These are phyloP conservation scores for Aspergillus bridgeri DNA, from an alignment of 495 filamentous ascomycete species.

Conservation along the genomic window DNA sequence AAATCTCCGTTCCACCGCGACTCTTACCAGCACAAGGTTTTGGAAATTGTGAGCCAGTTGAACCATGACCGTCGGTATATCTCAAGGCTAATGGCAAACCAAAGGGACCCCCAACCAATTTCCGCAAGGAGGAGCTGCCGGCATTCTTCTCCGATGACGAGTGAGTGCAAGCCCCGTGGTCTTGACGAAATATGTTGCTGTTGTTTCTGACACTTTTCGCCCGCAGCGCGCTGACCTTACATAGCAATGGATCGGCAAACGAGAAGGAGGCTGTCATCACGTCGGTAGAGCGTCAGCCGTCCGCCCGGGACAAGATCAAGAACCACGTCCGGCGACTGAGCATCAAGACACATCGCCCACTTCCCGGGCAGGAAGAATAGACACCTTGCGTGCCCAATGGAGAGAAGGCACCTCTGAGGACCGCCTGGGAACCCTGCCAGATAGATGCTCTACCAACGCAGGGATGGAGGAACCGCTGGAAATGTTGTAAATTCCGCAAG, in stretches of 20 bases:
- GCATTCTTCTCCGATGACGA: conserved; percentile 43
- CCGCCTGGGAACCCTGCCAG: not conserved
- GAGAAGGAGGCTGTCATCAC: conserved; percentile 33
- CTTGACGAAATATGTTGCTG: conserved; percentile 9
- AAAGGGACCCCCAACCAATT: conserved; percentile 44
- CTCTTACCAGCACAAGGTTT: conserved; percentile 22
- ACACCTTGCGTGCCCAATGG: not conserved
- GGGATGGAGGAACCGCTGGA: not conserved
- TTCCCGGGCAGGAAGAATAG: conserved; percentile 22
- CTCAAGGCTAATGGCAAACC: not conserved
- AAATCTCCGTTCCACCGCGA: conserved; percentile 35
- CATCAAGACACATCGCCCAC: conserved; percentile 22
- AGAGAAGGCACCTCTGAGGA: not conserved
- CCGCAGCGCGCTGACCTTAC: conserved; percentile 39
- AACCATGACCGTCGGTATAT: not conserved
- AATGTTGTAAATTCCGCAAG: not conserved
- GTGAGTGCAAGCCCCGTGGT: conserved; percentile 31
- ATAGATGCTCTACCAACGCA: not conserved
- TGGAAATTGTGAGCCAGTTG: conserved; percentile 40
- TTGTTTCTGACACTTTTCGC: conserved; percentile 28
- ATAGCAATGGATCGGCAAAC: conserved; percentile 29
- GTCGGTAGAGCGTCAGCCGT: conserved; percentile 25
- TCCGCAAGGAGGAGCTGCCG: conserved; percentile 44
- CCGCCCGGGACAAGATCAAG: conserved; percentile 31
- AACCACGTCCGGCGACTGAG: conserved; percentile 35